Percentiles rank a stretch among this genome's conserved stretches.
These are phyloP conservation scores for Auricularia sp. DNA, from an alignment of 768 basidiomycete genomes.

Conservation along the genomic window DNA sequence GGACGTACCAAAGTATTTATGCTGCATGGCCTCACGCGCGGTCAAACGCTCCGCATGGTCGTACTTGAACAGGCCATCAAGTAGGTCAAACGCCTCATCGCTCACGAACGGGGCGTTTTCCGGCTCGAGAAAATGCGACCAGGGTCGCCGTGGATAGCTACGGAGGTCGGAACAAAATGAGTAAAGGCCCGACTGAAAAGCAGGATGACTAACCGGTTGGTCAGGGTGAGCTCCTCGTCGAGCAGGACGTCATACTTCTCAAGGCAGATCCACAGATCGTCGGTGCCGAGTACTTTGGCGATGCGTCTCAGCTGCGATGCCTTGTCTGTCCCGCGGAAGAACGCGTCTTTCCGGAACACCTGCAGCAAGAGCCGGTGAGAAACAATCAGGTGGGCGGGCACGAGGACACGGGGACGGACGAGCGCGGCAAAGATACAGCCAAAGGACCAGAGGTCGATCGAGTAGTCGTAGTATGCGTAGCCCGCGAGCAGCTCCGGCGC, in stretches of 20 bases:
- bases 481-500: conserved; percentile 63
- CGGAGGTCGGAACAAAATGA: conserved; percentile 1
- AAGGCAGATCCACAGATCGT: conserved; percentile 51
- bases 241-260: conserved; percentile 55
- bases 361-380: conserved; percentile 13
- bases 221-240: conserved; percentile 19
- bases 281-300: conserved; percentile 57
- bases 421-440: conserved; percentile 69
- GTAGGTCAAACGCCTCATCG: conserved; percentile 52
- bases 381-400: neutral
- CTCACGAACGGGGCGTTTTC: conserved; percentile 51
- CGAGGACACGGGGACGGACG: conserved; percentile 28
- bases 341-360: conserved; percentile 67
- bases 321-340: conserved; percentile 69
- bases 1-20: conserved; percentile 50
- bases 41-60: conserved; percentile 62
- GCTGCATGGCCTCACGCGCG: conserved; percentile 54
- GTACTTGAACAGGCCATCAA: conserved; percentile 57
- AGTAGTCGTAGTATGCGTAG: conserved; percentile 63
- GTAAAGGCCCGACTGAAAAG: neutral
- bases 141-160: conserved; percentile 52
- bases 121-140: conserved; percentile 49
- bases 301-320: conserved; percentile 66
- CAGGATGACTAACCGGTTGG: conserved; percentile 36
- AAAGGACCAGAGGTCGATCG: conserved; percentile 62